Percentiles rank a stretch among this genome's conserved stretches.
phyloP scores from a whole-genome alignment of 208 protist genomes.

The Giardia muris region DNA sequence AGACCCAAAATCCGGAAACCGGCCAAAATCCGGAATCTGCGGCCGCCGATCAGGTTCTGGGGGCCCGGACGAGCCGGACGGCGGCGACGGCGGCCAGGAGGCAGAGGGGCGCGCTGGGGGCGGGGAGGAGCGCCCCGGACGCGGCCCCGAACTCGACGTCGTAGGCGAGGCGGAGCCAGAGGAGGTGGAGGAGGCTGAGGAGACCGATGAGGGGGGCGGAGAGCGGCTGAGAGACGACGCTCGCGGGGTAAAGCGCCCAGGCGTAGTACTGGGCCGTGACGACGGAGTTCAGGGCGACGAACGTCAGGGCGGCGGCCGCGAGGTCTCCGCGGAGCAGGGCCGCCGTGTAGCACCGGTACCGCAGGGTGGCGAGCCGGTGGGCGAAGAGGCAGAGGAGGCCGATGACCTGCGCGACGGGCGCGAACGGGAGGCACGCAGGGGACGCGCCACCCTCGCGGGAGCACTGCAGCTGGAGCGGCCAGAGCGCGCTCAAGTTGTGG shows the following conservation, averaged over 20 bases:
- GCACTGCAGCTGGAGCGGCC: background rate
- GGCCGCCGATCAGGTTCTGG: no score
- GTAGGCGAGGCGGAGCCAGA: no score
- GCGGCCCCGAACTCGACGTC: no score
- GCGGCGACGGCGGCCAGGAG: no score
- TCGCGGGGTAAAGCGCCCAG: background rate
- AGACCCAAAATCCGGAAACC: no score
- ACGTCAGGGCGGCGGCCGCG: background rate
- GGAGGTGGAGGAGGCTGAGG: no score
- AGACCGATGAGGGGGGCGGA: no score
- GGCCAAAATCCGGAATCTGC: no score
- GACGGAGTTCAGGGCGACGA: background rate
- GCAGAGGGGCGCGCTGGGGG: no score
- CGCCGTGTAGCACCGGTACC: background rate
- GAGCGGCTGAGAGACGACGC: no score
- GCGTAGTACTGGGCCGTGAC: background rate
- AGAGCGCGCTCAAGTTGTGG: background rate
- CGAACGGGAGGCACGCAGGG: background rate
- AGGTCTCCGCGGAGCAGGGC: background rate
- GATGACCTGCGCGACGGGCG: background rate
- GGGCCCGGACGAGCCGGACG: no score
- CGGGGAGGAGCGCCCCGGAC: no score
- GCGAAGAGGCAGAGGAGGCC: background rate
- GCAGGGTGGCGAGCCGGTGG: background rate
- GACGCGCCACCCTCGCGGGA: background rate